These are phyloP conservation scores for Fonsecaea pugnacius DNA, from an alignment of 2,329 filamentous ascomycete species.

Conservation along the genomic window DNA sequence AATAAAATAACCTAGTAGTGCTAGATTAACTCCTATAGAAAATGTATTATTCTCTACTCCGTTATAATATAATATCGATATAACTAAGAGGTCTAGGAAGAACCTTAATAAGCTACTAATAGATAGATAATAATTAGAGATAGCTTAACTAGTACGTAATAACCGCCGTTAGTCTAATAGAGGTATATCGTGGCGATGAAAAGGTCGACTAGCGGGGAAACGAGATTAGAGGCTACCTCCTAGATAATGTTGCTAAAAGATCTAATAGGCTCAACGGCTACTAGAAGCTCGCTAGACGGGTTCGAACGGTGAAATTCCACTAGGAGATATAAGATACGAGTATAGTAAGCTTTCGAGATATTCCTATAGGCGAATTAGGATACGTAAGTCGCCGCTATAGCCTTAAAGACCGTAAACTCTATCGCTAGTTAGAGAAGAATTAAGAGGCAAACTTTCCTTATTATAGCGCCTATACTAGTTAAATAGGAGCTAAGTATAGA, in stretches of 20 bases:
- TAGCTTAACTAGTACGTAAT: constrained; percentile 57
- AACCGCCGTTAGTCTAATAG: constrained; percentile 65
- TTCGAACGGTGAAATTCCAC: constrained; percentile 5
- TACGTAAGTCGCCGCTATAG: neutral
- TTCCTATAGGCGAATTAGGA: constrained; percentile 9
- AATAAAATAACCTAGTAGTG: constrained; percentile 63
- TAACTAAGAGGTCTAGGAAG: constrained; percentile 46
- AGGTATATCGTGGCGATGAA: constrained; percentile 64
- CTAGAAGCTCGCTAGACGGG: constrained; percentile 5
- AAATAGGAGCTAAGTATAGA: neutral
- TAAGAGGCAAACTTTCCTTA: constrained; percentile 3
- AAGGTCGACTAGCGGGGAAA: constrained; percentile 66
- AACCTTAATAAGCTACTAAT: constrained; percentile 51
- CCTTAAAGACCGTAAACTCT: constrained; percentile 8
- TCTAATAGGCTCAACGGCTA: constrained; percentile 3
- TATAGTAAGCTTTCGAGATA: neutral
- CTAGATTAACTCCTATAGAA: constrained; percentile 61
- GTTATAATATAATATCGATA: constrained; percentile 46
- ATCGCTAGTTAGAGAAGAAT: constrained; percentile 9
- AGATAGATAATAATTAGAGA: constrained; percentile 56
- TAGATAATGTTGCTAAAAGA: constrained; percentile 15
- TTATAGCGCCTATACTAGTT: neutral
- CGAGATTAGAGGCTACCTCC: constrained; percentile 41
- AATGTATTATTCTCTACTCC: constrained; percentile 54
- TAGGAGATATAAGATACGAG: constrained; percentile 8